These are phyloP conservation scores for Cystobasidium onofrii DNA, from an alignment of 768 basidiomycete species.

Conservation along the genomic window DNA sequence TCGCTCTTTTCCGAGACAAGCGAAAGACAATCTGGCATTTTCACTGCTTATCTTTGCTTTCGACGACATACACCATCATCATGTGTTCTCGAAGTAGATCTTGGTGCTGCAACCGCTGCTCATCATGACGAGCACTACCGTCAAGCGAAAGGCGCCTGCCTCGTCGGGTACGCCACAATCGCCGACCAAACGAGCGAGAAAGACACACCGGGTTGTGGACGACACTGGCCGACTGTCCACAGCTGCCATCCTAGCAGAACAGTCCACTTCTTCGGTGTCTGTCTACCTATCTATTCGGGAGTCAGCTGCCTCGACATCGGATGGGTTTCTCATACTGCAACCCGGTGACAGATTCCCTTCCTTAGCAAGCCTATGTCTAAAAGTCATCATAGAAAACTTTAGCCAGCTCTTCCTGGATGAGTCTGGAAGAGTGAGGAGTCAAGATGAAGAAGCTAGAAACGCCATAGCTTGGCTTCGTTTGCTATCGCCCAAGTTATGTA, in stretches of 20 bases:
- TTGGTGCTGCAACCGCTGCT: too few relatives aligned
- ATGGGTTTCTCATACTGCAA: neutral
- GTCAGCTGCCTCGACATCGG: neutral
- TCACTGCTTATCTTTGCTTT: neutral
- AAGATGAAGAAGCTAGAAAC: conserved; percentile 8
- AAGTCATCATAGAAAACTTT: conserved; percentile 1
- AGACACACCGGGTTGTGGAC: conserved; percentile 8
- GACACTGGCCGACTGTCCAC: conserved; percentile 19
- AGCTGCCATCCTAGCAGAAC: conserved; percentile 23
- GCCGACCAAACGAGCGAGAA: neutral
- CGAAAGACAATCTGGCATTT: too few relatives aligned
- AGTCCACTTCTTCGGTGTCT: neutral
- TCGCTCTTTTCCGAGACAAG: neutral
- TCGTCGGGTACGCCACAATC: neutral
- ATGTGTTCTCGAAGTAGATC: too few relatives aligned
- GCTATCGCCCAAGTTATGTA: neutral
- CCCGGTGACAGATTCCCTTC: neutral
- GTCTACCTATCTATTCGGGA: conserved; percentile 19
- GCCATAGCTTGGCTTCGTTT: conserved; percentile 10
- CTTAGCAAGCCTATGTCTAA: neutral
- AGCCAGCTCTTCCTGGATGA: conserved; percentile 11
- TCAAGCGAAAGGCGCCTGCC: neutral
- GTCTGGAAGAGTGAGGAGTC: conserved; percentile 7
- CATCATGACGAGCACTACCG: neutral
- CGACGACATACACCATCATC: too few relatives aligned